Conservation (phyloP, 331 rosid species). For the Dryas integrifolia region DNA sequence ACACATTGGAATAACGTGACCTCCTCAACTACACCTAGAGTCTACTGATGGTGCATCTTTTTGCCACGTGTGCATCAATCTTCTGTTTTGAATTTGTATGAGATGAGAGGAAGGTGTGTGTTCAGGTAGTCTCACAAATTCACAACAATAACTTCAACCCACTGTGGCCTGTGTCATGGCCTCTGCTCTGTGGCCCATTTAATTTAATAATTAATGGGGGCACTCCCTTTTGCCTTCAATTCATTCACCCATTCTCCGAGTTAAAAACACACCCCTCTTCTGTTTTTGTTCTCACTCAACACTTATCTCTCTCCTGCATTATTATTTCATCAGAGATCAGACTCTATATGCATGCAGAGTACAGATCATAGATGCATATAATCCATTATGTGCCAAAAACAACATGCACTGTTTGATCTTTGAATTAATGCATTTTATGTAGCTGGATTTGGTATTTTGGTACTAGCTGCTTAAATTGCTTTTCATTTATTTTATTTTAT, state of each 20-base stretch:
- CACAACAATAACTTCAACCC: not conserved
- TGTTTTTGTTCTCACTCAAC: not conserved
- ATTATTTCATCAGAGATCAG: slow-evolving; percentile 18
- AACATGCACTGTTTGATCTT: not conserved
- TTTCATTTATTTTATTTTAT: not conserved
- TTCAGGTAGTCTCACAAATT: not conserved
- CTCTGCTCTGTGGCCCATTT: not conserved
- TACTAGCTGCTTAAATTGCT: not conserved
- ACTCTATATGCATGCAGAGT: slow-evolving; percentile 14
- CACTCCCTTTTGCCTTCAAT: slow-evolving; percentile 33
- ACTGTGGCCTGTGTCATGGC: not conserved
- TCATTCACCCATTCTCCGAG: slow-evolving; percentile 48
- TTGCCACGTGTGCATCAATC: not conserved
- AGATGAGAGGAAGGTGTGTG: not conserved
- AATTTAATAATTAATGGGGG: not conserved
- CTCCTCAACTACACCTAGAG: no score
- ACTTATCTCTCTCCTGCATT: slow-evolving; percentile 34
- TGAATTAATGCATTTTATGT: not conserved
- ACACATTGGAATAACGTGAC: not conserved
- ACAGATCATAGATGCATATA: slow-evolving; percentile 4
- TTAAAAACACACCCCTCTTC: not conserved
- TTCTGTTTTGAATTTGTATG: no score
- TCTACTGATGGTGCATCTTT: not conserved
- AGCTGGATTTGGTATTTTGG: not conserved
- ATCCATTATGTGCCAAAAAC: not conserved